phyloP scores from a whole-genome alignment of 805 yeast species.

The Schwanniomyces vanrijiae region DNA sequence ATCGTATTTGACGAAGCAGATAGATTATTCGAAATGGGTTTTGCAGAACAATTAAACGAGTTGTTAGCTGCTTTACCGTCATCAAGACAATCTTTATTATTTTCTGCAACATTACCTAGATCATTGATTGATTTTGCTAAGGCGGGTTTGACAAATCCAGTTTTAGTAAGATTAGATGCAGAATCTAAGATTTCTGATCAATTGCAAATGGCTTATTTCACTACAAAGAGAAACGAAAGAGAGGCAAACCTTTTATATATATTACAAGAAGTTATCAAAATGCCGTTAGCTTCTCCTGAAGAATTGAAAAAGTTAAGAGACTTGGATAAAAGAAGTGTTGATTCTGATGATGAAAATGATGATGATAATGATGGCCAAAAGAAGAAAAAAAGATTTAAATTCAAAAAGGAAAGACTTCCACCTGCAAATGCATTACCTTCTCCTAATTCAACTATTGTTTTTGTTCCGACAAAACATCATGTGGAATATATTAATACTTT shows the following conservation, averaged over 20 bases:
- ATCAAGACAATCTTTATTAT: slow-evolving; percentile 81
- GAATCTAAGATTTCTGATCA: slow-evolving; percentile 89
- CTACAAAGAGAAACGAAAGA: slow-evolving; percentile 80
- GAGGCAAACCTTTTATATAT: slow-evolving; percentile 80
- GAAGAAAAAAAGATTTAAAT: slow-evolving; percentile 37
- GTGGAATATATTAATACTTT: slow-evolving; percentile 84
- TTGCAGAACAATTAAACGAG: slow-evolving; percentile 89
- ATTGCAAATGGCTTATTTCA: slow-evolving; percentile 83
- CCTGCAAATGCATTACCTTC: slow-evolving; percentile 85
- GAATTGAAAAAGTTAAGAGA: slow-evolving; percentile 54
- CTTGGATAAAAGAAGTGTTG: slow-evolving; percentile 48
- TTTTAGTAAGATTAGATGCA: slow-evolving; percentile 87
- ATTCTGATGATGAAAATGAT: slow-evolving; percentile 54
- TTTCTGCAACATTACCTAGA: slow-evolving; percentile 93
- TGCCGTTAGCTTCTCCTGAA: slow-evolving; percentile 78
- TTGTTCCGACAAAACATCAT: slow-evolving; percentile 97
- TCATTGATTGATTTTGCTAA: slow-evolving; percentile 94
- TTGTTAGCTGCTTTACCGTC: slow-evolving; percentile 80
- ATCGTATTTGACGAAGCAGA: slow-evolving; percentile 98
- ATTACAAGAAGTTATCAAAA: slow-evolving; percentile 80
- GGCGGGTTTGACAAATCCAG: slow-evolving; percentile 92
- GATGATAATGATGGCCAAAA: slow-evolving; percentile 36
- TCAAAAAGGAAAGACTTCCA: slow-evolving; percentile 60
- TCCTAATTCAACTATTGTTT: slow-evolving; percentile 81
- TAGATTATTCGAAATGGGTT: slow-evolving; percentile 94